A percentile compares a stretch with the other conserved stretches of the same genome.
These are phyloP conservation scores for Athelia psychrophila DNA, from an alignment of 1,284 basidiomycete species.

Conservation along the genomic window DNA sequence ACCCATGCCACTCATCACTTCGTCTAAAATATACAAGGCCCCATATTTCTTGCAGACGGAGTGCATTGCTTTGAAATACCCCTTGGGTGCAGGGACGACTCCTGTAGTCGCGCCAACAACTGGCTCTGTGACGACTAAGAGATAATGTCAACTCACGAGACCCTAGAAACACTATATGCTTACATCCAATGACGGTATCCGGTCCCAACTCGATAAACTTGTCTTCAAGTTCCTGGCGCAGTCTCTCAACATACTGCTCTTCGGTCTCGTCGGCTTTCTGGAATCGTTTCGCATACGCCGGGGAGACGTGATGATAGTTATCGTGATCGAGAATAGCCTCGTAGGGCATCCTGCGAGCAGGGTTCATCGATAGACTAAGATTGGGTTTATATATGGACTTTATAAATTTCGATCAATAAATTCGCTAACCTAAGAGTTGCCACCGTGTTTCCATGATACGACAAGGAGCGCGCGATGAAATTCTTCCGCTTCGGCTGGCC, in stretches of 20 bases:
- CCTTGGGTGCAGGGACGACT: conserved; percentile 69
- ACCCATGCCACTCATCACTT: conserved; percentile 87
- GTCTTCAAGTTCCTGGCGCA: conserved; percentile 76
- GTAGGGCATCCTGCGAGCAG: conserved; percentile 64
- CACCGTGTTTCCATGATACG: conserved; percentile 1
- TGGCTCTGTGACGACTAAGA: conserved; percentile 76
- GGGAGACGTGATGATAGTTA: conserved; percentile 79
- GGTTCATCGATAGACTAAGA: conserved; percentile 70
- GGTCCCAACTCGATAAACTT: conserved; percentile 81
- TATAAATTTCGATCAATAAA: no score
- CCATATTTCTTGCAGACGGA: conserved; percentile 86
- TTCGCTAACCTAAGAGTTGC: conserved; percentile 27
- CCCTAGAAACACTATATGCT: conserved; percentile 16
- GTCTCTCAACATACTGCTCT: conserved; percentile 72
- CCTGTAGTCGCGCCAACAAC: conserved; percentile 85
- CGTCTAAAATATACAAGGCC: conserved; percentile 84
- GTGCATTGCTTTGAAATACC: conserved; percentile 83
- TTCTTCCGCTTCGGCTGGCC: conserved; percentile 68
- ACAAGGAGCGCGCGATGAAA: conserved; percentile 67
- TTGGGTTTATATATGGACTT: no score
- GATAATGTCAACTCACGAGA: conserved; percentile 8
- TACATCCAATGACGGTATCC: conserved; percentile 77
- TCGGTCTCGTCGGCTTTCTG: conserved; percentile 67
- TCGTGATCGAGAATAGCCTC: conserved; percentile 57
- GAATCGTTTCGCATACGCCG: conserved; percentile 83